These are phyloP conservation scores for Metarhizium guizhouense DNA, from an alignment of 2,329 filamentous ascomycete genomes.

Conservation along the genomic window DNA sequence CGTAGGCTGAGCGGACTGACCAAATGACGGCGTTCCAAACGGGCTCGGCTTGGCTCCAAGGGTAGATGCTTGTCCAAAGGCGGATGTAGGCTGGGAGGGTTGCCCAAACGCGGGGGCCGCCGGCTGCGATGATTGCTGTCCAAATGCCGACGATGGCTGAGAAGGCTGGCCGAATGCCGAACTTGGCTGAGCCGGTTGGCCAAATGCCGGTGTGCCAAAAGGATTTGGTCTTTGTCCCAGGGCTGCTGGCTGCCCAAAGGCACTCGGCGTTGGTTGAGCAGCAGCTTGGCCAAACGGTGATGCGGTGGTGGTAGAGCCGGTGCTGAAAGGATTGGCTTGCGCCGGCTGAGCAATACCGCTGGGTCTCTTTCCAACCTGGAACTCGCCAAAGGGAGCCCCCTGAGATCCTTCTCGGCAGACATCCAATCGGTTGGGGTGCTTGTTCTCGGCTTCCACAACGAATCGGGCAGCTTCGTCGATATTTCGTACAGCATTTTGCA, in stretches of 20 bases:
- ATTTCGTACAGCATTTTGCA: conserved; percentile 60
- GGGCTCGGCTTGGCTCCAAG: conserved; percentile 24
- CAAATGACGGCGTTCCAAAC: conserved; percentile 25
- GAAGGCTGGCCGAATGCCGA: conserved; percentile 17
- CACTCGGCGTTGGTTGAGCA: conserved; percentile 14
- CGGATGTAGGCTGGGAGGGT: conserved; percentile 19
- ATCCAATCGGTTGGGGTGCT: conserved; percentile 68
- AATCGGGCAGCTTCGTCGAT: conserved; percentile 64
- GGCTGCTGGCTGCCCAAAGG: conserved; percentile 30
- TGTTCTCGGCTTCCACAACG: conserved; percentile 54
- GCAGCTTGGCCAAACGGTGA: conserved; percentile 23
- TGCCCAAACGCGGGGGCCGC: conserved; percentile 32
- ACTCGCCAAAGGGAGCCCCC: conserved; percentile 36
- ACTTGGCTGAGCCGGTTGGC: conserved; percentile 24
- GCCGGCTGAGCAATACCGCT: conserved; percentile 16
- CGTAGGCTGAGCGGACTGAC: conserved; percentile 24
- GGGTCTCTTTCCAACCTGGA: conserved; percentile 29
- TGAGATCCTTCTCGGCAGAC: conserved; percentile 41
- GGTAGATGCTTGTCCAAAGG: conserved; percentile 32
- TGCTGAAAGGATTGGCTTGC: conserved; percentile 34
- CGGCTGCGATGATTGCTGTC: conserved; percentile 29
- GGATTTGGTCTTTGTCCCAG: conserved; percentile 24
- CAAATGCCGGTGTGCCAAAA: conserved; percentile 25
- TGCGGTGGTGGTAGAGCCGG: conserved; percentile 9
- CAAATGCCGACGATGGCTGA: conserved; percentile 26